Evolutionary conservation across 495 filamentous ascomycete genomes (phyloP).

Genomic region (Durotheca rogersii): DNA sequence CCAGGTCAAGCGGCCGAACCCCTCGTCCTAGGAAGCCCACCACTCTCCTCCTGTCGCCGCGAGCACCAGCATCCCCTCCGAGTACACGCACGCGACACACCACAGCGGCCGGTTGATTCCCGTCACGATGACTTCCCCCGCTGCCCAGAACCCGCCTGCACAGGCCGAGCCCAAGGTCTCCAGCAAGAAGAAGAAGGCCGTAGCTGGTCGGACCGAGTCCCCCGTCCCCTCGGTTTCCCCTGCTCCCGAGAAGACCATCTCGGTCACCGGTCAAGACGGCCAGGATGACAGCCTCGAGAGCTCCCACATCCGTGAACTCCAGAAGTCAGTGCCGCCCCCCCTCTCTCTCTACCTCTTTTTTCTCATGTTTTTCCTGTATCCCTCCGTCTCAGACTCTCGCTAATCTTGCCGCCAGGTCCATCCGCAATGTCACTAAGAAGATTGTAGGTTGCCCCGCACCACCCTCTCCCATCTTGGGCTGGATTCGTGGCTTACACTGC

Average conservation of each 20-base stretch:
- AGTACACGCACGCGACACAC: too few species aligned
- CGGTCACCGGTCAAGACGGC: constrained; percentile 44
- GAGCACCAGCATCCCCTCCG: too few species aligned
- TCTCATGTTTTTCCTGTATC: not conserved
- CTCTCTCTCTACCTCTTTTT: constrained; percentile 2
- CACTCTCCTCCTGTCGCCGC: too few species aligned
- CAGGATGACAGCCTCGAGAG: constrained; percentile 62
- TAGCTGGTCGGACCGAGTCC: constrained; percentile 54
- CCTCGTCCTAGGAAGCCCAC: too few species aligned
- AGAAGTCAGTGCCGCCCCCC: constrained; percentile 62
- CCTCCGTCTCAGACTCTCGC: not conserved
- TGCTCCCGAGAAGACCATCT: constrained; percentile 43
- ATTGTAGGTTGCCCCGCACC: constrained; percentile 58
- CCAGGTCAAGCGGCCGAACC: too few species aligned
- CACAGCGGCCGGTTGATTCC: too few species aligned
- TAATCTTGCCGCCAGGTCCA: constrained; percentile 58
- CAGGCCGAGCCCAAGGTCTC: constrained; percentile 60
- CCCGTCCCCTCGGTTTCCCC: constrained; percentile 45
- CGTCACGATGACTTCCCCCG: constrained; percentile 49
- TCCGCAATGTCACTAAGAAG: constrained; percentile 87
- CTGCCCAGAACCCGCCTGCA: constrained; percentile 53
- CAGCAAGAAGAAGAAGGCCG: constrained; percentile 73
- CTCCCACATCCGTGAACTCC: constrained; percentile 77
- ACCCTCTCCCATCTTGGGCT: not conserved
- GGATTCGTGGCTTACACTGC: constrained; percentile 10